Evolutionary conservation across 2,329 filamentous ascomycete species (phyloP).

Genomic region (Emericellopsis cladophorae): DNA sequence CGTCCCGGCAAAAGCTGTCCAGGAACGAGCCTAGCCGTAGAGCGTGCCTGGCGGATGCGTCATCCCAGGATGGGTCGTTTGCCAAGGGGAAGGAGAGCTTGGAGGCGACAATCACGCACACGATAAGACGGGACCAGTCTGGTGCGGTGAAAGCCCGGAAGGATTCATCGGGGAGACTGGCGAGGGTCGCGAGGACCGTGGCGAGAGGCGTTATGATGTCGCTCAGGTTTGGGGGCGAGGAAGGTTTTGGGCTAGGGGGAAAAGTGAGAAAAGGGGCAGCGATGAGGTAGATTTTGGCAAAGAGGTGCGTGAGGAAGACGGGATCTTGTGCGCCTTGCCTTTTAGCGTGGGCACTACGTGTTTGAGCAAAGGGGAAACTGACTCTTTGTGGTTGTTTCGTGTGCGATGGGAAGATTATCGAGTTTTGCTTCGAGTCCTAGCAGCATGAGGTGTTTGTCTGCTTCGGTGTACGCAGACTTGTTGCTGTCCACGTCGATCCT

Average conservation of each 20-base stretch:
- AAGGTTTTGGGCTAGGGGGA: conserved; percentile 9
- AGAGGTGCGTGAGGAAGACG: conserved; percentile 17
- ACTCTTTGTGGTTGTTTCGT: conserved; percentile 9
- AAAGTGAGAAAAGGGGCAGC: conserved; percentile 21
- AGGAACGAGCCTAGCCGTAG: conserved; percentile 27
- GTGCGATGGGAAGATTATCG: conserved; percentile 19
- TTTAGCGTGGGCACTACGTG: not conserved
- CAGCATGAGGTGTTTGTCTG: conserved; percentile 30
- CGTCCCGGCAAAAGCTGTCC: conserved; percentile 10
- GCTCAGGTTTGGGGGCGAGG: conserved; percentile 5
- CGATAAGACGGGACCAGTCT: conserved; percentile 31
- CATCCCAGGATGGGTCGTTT: conserved; percentile 20
- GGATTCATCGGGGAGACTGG: not conserved
- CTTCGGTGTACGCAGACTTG: conserved; percentile 12
- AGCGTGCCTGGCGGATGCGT: conserved; percentile 22
- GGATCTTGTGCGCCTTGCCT: conserved; percentile 6
- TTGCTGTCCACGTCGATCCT: conserved; percentile 6
- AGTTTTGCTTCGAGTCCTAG: conserved; percentile 32
- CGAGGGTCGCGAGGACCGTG: conserved; percentile 7
- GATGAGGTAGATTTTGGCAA: conserved; percentile 24
- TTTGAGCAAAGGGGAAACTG: not conserved
- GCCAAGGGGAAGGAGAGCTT: conserved; percentile 32
- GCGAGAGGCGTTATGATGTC: conserved; percentile 7
- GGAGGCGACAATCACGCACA: conserved; percentile 26
- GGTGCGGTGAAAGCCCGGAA: conserved; percentile 19